Base-by-base conservation (phyloP, 257 asterid species). In the Mitragyna speciosa region DNA sequence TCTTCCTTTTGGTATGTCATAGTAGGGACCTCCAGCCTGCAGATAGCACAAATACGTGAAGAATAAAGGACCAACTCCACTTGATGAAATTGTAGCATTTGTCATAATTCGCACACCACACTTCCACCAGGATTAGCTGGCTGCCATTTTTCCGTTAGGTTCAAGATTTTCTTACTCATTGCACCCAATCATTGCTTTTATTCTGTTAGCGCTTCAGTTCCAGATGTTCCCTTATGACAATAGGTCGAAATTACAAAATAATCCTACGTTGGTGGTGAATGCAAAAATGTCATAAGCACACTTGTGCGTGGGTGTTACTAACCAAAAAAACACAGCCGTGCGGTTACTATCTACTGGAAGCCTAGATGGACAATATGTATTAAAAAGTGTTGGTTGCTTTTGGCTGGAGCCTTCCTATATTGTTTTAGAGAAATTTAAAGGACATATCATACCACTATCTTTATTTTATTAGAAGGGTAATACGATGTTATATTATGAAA, bases 11-110 rank as follows among this genome's bases (percentile, higher is more conserved):
- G 96, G 97, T 68, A 95, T 87, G 70, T 87, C 94, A 76, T 95
- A 93, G 3, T 81, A 81, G 16, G 99, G 99, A 22, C 99, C 99
- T 36, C 98, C 97, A 47, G 97, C 90, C 99, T 95, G 78, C 6
- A 58, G 9, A 61, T 20, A n/a, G 12, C 31, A 59, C 67, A 61
- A 24, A 4, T 10, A 61, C 12, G 5, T 24, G 67, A 61, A 24
- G 67, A 61, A 61, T 61, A 22, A 58, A 58, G 30, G 66, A 58
- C 65, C 24, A 9, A 59, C 2, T 59, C 31, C 28, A 59, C 66
- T 59, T 16, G 28, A 22, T 59, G 4, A n/a, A 59, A 61, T 1
- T 22, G 28, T 58, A 24, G 9, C 65, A 58, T 30, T 58, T 58
- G 65, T 58, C 9, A 58, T 24, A 58, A 58, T 58, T 20, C 22